These are phyloP conservation scores for Neodidymelliopsis sp. DNA, from an alignment of 2,329 filamentous ascomycete genomes.

Conservation along the genomic window DNA sequence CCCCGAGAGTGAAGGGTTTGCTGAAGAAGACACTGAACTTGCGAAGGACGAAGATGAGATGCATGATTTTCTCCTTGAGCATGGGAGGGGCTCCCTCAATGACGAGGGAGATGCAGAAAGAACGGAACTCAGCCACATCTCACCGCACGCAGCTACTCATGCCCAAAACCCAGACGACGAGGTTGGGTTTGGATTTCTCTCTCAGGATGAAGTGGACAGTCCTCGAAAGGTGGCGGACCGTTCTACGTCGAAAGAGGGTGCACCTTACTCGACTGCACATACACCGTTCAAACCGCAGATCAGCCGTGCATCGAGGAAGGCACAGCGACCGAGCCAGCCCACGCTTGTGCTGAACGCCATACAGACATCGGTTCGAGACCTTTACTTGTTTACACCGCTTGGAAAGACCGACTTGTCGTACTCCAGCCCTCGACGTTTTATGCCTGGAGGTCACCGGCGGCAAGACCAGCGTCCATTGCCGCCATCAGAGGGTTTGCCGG, in stretches of 20 bases:
- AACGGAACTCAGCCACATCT: no score
- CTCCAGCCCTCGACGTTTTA: slow-evolving; percentile 6
- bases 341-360: slow-evolving; percentile 32
- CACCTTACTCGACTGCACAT: neutral
- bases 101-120: no score
- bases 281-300: slow-evolving; percentile 18
- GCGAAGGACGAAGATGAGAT: no score
- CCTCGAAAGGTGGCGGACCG: no score
- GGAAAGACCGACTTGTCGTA: slow-evolving; percentile 28
- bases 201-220: neutral
- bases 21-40: no score
- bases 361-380: slow-evolving; percentile 18
- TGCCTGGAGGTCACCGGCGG: slow-evolving; percentile 3
- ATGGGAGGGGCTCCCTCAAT: no score
- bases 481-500: neutral
- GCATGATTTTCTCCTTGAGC: no score
- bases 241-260: no score
- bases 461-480: neutral
- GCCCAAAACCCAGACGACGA: no score
- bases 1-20: no score
- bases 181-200: neutral
- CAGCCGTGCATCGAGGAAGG: slow-evolving; percentile 27
- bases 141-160: no score
- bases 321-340: slow-evolving; percentile 30
- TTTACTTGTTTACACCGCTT: slow-evolving; percentile 25